Evolutionary conservation across 805 yeast species (phyloP).

Genomic region (Groenewaldozyma tartarivorans): DNA sequence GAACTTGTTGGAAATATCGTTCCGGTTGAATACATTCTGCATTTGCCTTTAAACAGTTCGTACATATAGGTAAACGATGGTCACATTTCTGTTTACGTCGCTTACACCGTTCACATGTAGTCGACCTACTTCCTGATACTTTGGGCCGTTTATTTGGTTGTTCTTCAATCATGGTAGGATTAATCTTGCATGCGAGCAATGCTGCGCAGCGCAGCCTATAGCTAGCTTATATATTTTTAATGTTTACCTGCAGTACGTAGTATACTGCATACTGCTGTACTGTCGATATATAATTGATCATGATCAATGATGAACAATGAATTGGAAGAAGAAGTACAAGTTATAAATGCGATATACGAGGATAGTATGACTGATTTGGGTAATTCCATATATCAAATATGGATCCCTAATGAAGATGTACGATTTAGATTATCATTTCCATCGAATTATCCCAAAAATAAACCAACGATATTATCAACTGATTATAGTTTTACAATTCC

Average conservation of each 20-base stretch:
- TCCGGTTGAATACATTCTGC: constrained; percentile 57
- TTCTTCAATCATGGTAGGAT: too few relatives aligned
- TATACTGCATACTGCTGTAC: too few relatives aligned
- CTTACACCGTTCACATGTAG: constrained; percentile 18
- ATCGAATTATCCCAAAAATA: constrained; percentile 51
- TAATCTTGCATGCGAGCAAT: too few relatives aligned
- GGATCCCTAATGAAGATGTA: constrained; percentile 56
- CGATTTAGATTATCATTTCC: constrained; percentile 67
- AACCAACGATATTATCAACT: constrained; percentile 59
- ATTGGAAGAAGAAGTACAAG: constrained; percentile 62
- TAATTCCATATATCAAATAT: constrained; percentile 34
- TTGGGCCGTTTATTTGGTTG: too few relatives aligned
- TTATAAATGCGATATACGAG: constrained; percentile 84
- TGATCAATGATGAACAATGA: too few relatives aligned
- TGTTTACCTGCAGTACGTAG: too few relatives aligned
- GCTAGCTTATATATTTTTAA: too few relatives aligned
- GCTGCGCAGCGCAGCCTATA: background rate
- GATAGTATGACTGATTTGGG: constrained; percentile 34
- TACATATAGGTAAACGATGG: constrained; percentile 53
- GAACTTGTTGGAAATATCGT: constrained; percentile 38
- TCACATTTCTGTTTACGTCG: constrained; percentile 36
- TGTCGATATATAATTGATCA: too few relatives aligned
- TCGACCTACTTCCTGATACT: constrained; percentile 17
- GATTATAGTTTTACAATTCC: constrained; percentile 19
- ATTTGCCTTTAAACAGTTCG: constrained; percentile 57